Base-by-base conservation (phyloP, 2,329 filamentous ascomycete species). In the Cladosporium sp. region DNA sequence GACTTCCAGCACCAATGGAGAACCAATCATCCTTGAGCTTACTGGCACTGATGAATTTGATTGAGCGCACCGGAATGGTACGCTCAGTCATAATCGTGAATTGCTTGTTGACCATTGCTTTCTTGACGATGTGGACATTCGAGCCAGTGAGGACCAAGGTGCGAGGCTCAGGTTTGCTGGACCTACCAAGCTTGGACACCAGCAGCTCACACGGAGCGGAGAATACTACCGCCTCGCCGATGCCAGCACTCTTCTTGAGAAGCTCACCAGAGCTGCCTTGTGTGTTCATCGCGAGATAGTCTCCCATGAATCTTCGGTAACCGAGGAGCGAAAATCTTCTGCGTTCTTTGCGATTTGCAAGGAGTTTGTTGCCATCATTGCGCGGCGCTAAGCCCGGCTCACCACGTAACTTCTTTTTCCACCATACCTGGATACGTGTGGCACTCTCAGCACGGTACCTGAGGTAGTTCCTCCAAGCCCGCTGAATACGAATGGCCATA, bases 401-500 rank as follows among this genome's bases (percentile, higher is more conserved):
- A 49, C 94, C 94, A 16, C 92, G 91, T 66, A 91, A 91, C 25
- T 96, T 93, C 80, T 95, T 93, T 73, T 94, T 87, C 93, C 93
- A 99, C 82, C 97, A 93, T 49, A 92, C 87, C 77, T 98, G 95
- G 70, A 99, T 98, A 36, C 95, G 88, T 16, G 90, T 97, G 7
- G 95, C 95, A 66, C 92, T 95, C 79, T 99, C 95, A 28, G 88
- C 90, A 53, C 95, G 88, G 79, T 98, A 98, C 5, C 94, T 89
- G 48, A 98, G 85, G 75, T 97, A 98, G 61, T 96, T 96, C 73
- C 95, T 88, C 95, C 95, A 99, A 75, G 96, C 95, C 71, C 95
- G 88, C 80, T 99, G 95, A 66, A 99, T 98, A 66, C 95, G 88
- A 67, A 94, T 96, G 3, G 95, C 95, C 95, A 99, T 98, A 80